Base-by-base conservation (phyloP, 495 filamentous ascomycete species). In the Mycothermus thermophilus region DNA sequence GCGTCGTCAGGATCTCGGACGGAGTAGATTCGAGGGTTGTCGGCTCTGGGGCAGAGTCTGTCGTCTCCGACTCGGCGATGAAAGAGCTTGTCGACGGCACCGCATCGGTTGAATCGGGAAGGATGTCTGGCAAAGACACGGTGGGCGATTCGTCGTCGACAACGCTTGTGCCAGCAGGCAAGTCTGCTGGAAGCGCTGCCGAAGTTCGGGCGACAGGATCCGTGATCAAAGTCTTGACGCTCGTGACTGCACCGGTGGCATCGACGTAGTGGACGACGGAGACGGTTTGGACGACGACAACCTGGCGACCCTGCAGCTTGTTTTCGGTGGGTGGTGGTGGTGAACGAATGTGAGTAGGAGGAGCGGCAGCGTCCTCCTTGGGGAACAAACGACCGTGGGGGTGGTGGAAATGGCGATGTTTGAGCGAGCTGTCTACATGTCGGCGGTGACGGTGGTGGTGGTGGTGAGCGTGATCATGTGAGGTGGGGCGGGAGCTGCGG, bases 241-340 rank as follows among this genome's bases (percentile, higher is more conserved):
- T 44, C 30, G 64, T 40, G 32, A 54, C 52, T 27, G 49, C 52
- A 48, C 67, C 67, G 21, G 52, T 43, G 32, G 52, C 52, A 52
- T 71, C 62, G 46, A 70, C 57, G 40, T 66, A 44, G 34, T 67
- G 58, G 19, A 69, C 48, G 46, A 69, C 59, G 28, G 64, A 66
- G 30, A 72, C 49, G 39, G 66, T 69, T 30, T 59, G 47, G 19
- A 64, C 52, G 33, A 68, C 54, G 47, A 59, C 57, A 30, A 62
- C 60, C 32, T 53, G 48, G 43, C 57, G 52, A 21, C 40, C 37
- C 11, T 49, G 38, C 30, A 52, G 41, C 38, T 41, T 37, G 37
- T 60, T 39, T 32, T 51, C 38, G 43, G 42, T 35, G n/a, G n/a
- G n/a, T n/a, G n/a, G n/a, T 30, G 40, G 41, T 19, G 44, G 43